Percentiles rank a stretch among this genome's conserved stretches.
These are phyloP conservation scores for Daldinia grandis DNA, from an alignment of 495 filamentous ascomycete genomes.

Conservation along the genomic window DNA sequence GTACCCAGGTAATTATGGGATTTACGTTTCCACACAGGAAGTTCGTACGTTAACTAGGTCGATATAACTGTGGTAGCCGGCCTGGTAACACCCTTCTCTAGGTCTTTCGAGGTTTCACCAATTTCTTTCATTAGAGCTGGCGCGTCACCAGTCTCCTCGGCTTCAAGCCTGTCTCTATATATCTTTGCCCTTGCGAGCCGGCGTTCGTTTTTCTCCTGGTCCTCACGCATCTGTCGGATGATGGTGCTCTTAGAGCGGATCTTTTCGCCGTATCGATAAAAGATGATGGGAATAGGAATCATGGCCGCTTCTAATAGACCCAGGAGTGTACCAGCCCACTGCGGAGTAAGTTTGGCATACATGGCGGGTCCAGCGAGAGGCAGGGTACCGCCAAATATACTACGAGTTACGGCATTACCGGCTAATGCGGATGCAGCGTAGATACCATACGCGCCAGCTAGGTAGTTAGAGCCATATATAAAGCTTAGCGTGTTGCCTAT, in stretches of 20 bases:
- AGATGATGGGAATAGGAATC: conserved; percentile 81
- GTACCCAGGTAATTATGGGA: not conserved
- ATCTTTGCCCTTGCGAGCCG: conserved; percentile 26
- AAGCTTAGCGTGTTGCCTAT: conserved; percentile 79
- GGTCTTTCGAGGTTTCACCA: conserved; percentile 1
- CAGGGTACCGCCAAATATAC: conserved; percentile 70
- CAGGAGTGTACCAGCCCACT: conserved; percentile 81
- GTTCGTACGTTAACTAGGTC: not conserved
- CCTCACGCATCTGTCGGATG: conserved; percentile 74
- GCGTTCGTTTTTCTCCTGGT: conserved; percentile 68
- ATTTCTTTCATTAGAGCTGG: conserved; percentile 8
- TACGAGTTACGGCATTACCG: conserved; percentile 77
- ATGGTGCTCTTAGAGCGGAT: conserved; percentile 72
- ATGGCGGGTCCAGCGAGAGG: conserved; percentile 78
- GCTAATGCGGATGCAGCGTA: conserved; percentile 81
- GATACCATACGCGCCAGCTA: conserved; percentile 79
- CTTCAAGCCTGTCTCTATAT: conserved; percentile 17
- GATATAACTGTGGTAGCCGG: not conserved
- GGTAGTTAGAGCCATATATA: conserved; percentile 81
- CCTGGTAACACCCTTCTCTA: conserved; percentile 11
- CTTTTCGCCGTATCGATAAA: conserved; percentile 76
- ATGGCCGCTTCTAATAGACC: conserved; percentile 72
- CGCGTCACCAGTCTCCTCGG: conserved; percentile 1
- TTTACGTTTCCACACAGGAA: not conserved
- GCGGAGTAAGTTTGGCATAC: conserved; percentile 73